These are phyloP conservation scores for Favolaschia claudopus DNA, from an alignment of 768 basidiomycete species.

Conservation along the genomic window DNA sequence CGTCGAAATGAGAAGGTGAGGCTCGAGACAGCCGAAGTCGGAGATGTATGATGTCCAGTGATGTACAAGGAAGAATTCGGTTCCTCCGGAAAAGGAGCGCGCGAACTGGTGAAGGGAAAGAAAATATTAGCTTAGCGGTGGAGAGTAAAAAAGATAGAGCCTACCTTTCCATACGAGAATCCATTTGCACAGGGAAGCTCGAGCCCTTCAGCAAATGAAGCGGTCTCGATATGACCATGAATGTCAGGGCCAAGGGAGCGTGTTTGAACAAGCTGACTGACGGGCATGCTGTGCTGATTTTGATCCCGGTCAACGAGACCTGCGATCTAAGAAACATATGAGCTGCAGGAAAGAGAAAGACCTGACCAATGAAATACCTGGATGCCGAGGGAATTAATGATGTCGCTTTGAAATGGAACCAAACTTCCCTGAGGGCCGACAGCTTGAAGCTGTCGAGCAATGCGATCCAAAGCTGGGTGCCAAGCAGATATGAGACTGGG, in stretches of 20 bases:
- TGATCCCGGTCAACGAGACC: neutral
- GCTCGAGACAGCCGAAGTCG: neutral
- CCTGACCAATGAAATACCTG: neutral
- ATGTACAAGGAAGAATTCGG: neutral
- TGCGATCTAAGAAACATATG: neutral
- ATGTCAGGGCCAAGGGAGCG: conserved; percentile 1
- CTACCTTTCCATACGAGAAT: neutral
- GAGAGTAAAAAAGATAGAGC: neutral
- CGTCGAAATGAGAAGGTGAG: neutral
- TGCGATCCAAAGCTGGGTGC: neutral
- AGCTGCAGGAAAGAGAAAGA: neutral
- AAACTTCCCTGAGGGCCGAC: neutral
- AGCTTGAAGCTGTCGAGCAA: neutral
- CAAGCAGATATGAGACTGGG: neutral
- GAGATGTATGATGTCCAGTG: neutral
- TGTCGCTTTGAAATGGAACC: neutral
- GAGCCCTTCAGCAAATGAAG: neutral
- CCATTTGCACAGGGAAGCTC: neutral
- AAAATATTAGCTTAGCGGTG: too few relatives aligned
- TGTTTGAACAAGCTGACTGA: too few relatives aligned
- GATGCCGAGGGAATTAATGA: neutral
- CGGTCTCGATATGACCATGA: neutral
- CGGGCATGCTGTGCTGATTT: conserved; percentile 6
- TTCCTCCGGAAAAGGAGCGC: neutral
- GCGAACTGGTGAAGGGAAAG: neutral